Percentiles rank a stretch among this genome's conserved stretches.
Evolutionary conservation across 345 rosid genomes (phyloP).

Genomic region (Rhodamnia argentea): DNA sequence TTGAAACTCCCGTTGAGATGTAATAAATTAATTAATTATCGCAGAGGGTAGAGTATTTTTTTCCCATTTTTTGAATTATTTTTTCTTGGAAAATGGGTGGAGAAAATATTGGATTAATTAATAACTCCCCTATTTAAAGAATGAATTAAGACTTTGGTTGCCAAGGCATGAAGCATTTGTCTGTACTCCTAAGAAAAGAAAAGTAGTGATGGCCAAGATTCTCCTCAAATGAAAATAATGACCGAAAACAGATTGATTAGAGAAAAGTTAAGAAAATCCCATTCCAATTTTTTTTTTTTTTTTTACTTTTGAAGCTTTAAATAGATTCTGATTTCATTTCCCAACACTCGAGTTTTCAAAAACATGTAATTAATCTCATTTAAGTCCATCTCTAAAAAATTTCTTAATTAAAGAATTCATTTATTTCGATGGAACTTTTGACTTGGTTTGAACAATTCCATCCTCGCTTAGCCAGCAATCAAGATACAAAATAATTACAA

Average conservation of each 20-base stretch:
- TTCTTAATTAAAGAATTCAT: neutral
- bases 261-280: neutral
- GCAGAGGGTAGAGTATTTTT: neutral
- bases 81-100: slow-evolving; percentile 1
- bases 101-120: neutral
- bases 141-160: neutral
- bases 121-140: neutral
- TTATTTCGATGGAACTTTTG: neutral
- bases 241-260: neutral
- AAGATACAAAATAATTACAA: neutral
- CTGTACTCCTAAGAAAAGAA: neutral
- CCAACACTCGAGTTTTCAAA: neutral
- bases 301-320: neutral
- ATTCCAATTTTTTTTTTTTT: neutral
- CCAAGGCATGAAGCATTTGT: slow-evolving; percentile 1
- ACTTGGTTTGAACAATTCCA: neutral
- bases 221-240: neutral
- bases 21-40: neutral
- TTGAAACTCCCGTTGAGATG: neutral
- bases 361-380: neutral
- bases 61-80: neutral
- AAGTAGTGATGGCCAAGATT: neutral
- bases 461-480: neutral
- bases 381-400: neutral
- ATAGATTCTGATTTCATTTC: neutral